Percentiles rank a stretch among this genome's conserved stretches.
Evolutionary conservation across 306 rosid species (phyloP).

Genomic region (Neltuma alba): DNA sequence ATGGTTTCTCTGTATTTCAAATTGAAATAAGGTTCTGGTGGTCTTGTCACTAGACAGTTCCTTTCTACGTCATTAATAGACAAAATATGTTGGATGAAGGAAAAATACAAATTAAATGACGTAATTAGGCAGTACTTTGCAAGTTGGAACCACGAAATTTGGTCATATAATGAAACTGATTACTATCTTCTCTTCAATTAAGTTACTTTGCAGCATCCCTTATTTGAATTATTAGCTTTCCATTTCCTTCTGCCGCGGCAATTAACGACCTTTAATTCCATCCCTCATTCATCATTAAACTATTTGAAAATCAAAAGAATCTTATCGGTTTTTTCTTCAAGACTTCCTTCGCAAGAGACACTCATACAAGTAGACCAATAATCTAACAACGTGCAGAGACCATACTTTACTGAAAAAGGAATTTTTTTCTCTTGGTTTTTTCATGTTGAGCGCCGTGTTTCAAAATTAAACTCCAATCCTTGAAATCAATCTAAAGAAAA

Average conservation of each 20-base stretch:
- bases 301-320: neutral
- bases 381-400: neutral
- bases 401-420: neutral
- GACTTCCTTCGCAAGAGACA: neutral
- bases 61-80: neutral
- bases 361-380: too few relatives aligned
- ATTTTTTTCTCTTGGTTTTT: neutral
- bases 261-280: neutral
- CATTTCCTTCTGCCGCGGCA: neutral
- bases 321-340: neutral
- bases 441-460: neutral
- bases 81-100: neutral
- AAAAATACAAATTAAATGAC: neutral
- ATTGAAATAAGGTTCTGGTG: neutral
- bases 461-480: neutral
- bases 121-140: neutral
- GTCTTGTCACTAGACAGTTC: neutral
- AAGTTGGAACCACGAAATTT: neutral
- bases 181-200: neutral
- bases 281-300: neutral
- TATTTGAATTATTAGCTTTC: neutral
- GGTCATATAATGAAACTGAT: neutral
- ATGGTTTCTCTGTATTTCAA: neutral
- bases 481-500: neutral
- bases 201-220: neutral